A percentile compares a stretch with the other conserved stretches of the same genome.
Evolutionary conservation across 2,329 filamentous ascomycete genomes (phyloP).

Genomic region (Alternaria brassicae): DNA sequence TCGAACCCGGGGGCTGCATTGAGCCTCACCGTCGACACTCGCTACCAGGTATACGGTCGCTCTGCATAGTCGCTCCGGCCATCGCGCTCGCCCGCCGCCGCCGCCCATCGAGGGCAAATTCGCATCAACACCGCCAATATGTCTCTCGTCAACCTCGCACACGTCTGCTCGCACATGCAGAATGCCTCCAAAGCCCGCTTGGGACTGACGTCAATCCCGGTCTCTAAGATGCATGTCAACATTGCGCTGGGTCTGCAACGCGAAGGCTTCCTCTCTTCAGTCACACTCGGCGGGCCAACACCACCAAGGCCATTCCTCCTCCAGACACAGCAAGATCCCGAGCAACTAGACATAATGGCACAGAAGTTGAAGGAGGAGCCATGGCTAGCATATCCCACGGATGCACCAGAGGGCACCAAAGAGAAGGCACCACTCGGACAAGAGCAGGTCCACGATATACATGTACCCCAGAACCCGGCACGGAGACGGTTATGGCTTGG

Average conservation of each 20-base stretch:
- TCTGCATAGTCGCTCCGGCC: not conserved
- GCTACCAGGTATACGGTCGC: not conserved
- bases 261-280: constrained; percentile 79
- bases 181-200: constrained; percentile 87
- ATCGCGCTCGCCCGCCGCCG: constrained; percentile 20
- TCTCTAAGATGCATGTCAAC: constrained; percentile 79
- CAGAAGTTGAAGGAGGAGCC: constrained; percentile 52
- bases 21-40: constrained; percentile 11
- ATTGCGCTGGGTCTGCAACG: constrained; percentile 80
- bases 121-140: constrained; percentile 53
- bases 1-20: constrained; percentile 25
- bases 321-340: constrained; percentile 39
- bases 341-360: constrained; percentile 39
- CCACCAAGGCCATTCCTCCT: constrained; percentile 54
- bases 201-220: constrained; percentile 81
- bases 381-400: constrained; percentile 42
- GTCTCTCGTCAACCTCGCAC: constrained; percentile 76
- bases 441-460: constrained; percentile 33
- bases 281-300: constrained; percentile 73
- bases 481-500: constrained; percentile 83
- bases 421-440: constrained; percentile 22
- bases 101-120: constrained; percentile 41
- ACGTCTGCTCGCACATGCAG: constrained; percentile 89
- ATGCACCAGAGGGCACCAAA: constrained; percentile 4
- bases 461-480: constrained; percentile 67